Evolutionary conservation across 352 stramenopile genomes (phyloP).

Genomic region (Peronosclerospora sorghi): DNA sequence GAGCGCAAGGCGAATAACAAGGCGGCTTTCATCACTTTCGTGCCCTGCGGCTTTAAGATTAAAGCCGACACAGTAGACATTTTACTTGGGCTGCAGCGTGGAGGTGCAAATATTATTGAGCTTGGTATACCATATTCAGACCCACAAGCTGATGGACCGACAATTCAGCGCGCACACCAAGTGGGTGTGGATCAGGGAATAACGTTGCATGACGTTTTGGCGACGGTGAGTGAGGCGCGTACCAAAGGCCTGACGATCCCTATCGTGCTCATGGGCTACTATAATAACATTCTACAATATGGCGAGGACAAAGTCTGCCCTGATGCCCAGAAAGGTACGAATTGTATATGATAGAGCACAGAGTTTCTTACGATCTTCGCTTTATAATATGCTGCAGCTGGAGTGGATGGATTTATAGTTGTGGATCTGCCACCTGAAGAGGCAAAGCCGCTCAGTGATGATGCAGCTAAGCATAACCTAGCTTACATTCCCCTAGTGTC

Average conservation of each 20-base stretch:
- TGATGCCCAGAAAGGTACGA: constrained; percentile 57
- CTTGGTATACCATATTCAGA: constrained; percentile 97
- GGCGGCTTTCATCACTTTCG: constrained; percentile 95
- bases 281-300: constrained; percentile 98
- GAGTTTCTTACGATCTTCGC: not conserved
- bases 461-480: constrained; percentile 85
- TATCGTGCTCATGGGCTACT: constrained; percentile 98
- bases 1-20: constrained; percentile 53
- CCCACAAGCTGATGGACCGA: constrained; percentile 95
- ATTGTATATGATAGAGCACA: too few species aligned
- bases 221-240: constrained; percentile 87
- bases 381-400: constrained; percentile 28
- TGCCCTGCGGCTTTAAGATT: constrained; percentile 91
- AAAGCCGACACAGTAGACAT: constrained; percentile 93
- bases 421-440: constrained; percentile 97
- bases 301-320: constrained; percentile 87
- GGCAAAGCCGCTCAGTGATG: constrained; percentile 81
- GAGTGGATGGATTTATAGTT: constrained; percentile 96
- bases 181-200: constrained; percentile 92
- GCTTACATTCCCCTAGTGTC: constrained; percentile 95
- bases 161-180: constrained; percentile 92
- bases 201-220: constrained; percentile 88
- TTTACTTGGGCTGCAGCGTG: constrained; percentile 92
- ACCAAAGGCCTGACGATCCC: constrained; percentile 87
- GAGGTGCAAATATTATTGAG: constrained; percentile 94